phyloP scores from a whole-genome alignment of 768 basidiomycete species.

The Boletus subparvulus region DNA sequence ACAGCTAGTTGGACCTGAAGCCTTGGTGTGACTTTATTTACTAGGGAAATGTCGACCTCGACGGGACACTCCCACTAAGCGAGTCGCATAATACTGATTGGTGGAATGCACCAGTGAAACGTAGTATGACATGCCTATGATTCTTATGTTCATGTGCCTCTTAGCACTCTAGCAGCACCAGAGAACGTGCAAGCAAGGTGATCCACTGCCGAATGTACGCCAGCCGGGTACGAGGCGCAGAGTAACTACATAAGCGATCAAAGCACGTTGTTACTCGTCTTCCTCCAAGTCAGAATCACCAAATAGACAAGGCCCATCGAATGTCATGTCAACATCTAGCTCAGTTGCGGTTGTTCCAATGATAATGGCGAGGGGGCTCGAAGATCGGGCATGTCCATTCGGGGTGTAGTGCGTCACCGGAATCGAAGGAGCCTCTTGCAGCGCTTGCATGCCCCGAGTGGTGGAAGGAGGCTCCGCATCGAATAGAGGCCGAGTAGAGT shows the following conservation, averaged over 20 bases:
- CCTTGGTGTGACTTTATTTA: too few relatives aligned
- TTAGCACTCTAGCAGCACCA: too few relatives aligned
- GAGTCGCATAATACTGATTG: not conserved
- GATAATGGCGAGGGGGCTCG: not conserved
- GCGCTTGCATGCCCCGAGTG: not conserved
- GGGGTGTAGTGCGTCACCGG: not conserved
- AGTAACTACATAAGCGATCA: not conserved
- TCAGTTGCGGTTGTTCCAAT: not conserved
- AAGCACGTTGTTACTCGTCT: slow-evolving; percentile 14
- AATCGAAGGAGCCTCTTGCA: not conserved
- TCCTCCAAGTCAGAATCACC: slow-evolving; percentile 32
- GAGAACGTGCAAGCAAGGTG: not conserved
- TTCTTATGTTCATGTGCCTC: too few relatives aligned
- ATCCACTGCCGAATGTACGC: not conserved
- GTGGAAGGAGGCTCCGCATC: not conserved
- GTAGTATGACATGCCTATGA: too few relatives aligned
- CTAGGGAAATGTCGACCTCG: too few relatives aligned
- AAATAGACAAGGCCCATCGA: slow-evolving; percentile 31
- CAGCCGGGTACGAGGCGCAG: too few relatives aligned
- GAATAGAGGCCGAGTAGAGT: not conserved
- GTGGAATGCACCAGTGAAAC: not conserved
- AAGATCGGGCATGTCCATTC: not conserved
- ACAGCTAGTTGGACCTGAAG: too few relatives aligned
- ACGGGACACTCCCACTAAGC: too few relatives aligned
- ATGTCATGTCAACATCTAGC: slow-evolving; percentile 6